These are phyloP conservation scores for Thelonectria discophora DNA, from an alignment of 2,329 filamentous ascomycete species.

Conservation along the genomic window DNA sequence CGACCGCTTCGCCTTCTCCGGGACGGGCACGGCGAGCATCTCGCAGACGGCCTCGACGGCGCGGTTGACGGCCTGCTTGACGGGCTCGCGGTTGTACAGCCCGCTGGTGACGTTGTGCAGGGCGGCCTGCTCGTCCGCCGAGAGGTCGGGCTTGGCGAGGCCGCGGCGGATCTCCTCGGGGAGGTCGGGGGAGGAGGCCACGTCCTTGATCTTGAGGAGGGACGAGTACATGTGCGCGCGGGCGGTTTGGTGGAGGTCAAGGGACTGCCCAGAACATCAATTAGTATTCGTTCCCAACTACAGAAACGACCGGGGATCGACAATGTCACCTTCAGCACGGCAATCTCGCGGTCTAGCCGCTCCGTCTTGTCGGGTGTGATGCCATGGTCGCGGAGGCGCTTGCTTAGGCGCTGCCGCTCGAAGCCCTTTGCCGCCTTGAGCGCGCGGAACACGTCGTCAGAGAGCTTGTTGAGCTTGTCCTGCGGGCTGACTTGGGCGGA, in stretches of 20 bases:
- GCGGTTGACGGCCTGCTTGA: slow-evolving; percentile 59
- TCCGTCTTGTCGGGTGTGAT: slow-evolving; percentile 59
- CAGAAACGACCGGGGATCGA: not conserved
- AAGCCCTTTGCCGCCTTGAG: slow-evolving; percentile 79
- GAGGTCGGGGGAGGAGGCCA: slow-evolving; percentile 61
- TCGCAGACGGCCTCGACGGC: slow-evolving; percentile 60
- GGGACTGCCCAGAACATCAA: slow-evolving; percentile 51
- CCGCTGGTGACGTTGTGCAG: slow-evolving; percentile 69
- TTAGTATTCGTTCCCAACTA: not conserved
- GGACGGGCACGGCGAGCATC: slow-evolving; percentile 57
- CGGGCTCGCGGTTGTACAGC: slow-evolving; percentile 61
- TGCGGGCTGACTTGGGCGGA: slow-evolving; percentile 55
- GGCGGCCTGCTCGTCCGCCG: slow-evolving; percentile 60
- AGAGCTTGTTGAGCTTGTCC: slow-evolving; percentile 62
- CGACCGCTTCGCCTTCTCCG: slow-evolving; percentile 50
- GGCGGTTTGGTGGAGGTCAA: slow-evolving; percentile 66
- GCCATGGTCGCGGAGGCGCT: slow-evolving; percentile 60
- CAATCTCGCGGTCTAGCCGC: slow-evolving; percentile 69
- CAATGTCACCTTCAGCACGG: slow-evolving; percentile 60
- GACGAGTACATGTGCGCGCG: slow-evolving; percentile 64
- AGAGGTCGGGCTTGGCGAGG: slow-evolving; percentile 59
- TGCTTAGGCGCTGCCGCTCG: slow-evolving; percentile 79
- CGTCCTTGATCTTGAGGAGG: slow-evolving; percentile 61
- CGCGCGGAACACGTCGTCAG: slow-evolving; percentile 70
- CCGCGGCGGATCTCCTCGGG: slow-evolving; percentile 58